Base-by-base conservation (phyloP, 1,284 basidiomycete genomes). In the Cutaneotrichosporon cavernicola region DNA sequence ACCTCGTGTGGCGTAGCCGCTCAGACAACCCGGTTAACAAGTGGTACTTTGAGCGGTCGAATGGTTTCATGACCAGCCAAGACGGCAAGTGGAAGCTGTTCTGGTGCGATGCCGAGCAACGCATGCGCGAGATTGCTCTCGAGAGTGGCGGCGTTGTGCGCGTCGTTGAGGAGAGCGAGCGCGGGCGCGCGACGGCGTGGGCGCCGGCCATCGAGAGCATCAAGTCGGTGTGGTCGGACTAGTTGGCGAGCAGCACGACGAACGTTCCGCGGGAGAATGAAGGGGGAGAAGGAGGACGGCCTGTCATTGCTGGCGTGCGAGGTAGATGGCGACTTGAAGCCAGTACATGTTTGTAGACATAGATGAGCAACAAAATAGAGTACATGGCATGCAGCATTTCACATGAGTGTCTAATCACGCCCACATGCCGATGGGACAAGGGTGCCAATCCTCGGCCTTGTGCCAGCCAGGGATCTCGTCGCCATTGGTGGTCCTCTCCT, bases 31-130 rank as follows among this genome's bases (percentile, higher is more conserved):
- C 94, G 0, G 89, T 99, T 62, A 99, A 99, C 81, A 96, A 95
- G 80, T 99, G 97, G 97, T 99, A 99, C 82, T 97, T 93, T 73
- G 97, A 99, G 78, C 88, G 97, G 40, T 90, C 89, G 75, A 91
- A 90, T 53, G 97, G 97, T 10, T 96, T 97, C 80, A 71, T 94
- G 43, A 72, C 61, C 60, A 73, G 71, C 40, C 61, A 65, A 62
- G 77, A 70, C 58, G 89, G 88, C 26, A 82, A 85, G 49, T 98
- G 92, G 94, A 88, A 90, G 63, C 82, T 99, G 72, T 99, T 99
- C 82, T 99, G 97, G 97, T 97, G 94, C 78, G 96, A 98, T 81
- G 93, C 90, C 1, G 97, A 99, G 82, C 73, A 81, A 69, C 69
- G 74, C 63, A 71, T 77, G 59, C 66, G 71, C 60, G 72, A 76